Percentiles rank a stretch among this genome's conserved stretches.
Conservation (phyloP, 2,329 filamentous ascomycete genomes). For the Aspergillus intermedius region DNA sequence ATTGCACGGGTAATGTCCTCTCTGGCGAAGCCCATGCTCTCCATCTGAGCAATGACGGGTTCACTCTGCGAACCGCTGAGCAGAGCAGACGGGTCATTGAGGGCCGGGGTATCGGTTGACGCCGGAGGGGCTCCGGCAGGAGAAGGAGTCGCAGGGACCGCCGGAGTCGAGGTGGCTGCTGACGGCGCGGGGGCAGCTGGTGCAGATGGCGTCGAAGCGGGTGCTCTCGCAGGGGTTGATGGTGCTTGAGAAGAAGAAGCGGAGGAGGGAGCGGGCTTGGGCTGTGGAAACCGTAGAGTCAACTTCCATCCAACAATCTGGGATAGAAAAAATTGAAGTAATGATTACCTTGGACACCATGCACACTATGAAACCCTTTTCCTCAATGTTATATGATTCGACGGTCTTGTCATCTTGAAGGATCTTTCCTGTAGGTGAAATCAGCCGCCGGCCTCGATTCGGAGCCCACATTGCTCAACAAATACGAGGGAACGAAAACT, state of each 20-base stretch:
- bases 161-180: conserved; percentile 44
- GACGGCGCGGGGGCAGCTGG: conserved; percentile 30
- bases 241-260: conserved; percentile 30
- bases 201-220: conserved; percentile 40
- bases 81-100: conserved; percentile 72
- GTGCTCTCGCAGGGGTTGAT: conserved; percentile 33
- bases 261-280: conserved; percentile 58
- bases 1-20: conserved; percentile 86
- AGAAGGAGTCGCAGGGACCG: conserved; percentile 43
- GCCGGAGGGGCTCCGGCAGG: conserved; percentile 44
- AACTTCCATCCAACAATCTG: conserved; percentile 1
- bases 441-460: background rate
- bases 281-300: conserved; percentile 42
- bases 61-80: conserved; percentile 77
- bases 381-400: conserved; percentile 95
- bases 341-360: conserved; percentile 84
- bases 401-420: conserved; percentile 96
- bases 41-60: conserved; percentile 83
- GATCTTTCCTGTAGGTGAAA: conserved; percentile 70
- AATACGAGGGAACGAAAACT: background rate
- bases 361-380: conserved; percentile 98
- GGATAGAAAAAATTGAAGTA: background rate
- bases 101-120: conserved; percentile 33
- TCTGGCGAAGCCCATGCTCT: conserved; percentile 91
- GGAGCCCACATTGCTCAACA: background rate